Conservation (phyloP, 2,329 filamentous ascomycete genomes). For the Fusarium sp. region DNA sequence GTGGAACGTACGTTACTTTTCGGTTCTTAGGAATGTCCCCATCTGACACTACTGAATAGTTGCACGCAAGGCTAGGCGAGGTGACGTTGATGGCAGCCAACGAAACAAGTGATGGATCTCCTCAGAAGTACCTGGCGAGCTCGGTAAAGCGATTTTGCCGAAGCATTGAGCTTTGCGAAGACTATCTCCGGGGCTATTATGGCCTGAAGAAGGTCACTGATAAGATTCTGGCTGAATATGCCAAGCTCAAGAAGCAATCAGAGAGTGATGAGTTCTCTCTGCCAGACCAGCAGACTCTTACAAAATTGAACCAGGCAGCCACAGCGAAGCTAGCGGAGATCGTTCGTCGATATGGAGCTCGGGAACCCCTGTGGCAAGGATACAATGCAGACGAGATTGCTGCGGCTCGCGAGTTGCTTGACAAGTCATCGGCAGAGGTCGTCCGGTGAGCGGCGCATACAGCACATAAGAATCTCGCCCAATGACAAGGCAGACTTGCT, state of each 20-base stretch:
- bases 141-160: slow-evolving; percentile 87
- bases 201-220: slow-evolving; percentile 77
- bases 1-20: slow-evolving; percentile 79
- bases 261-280: slow-evolving; percentile 62
- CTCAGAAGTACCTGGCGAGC: slow-evolving; percentile 70
- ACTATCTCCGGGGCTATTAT: slow-evolving; percentile 92
- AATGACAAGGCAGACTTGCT: slow-evolving; percentile 10
- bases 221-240: slow-evolving; percentile 57
- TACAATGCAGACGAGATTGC: slow-evolving; percentile 77
- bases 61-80: slow-evolving; percentile 89
- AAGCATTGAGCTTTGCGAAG: slow-evolving; percentile 92
- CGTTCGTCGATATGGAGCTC: slow-evolving; percentile 68
- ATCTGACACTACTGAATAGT: slow-evolving; percentile 58
- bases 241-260: slow-evolving; percentile 56
- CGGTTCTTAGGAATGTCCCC: not conserved
- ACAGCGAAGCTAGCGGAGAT: slow-evolving; percentile 82
- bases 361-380: slow-evolving; percentile 75
- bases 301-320: slow-evolving; percentile 76
- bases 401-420: slow-evolving; percentile 74
- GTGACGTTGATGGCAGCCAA: slow-evolving; percentile 76
- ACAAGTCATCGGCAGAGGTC: slow-evolving; percentile 58
- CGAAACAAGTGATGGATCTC: slow-evolving; percentile 52
- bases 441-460: slow-evolving; percentile 52
- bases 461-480: slow-evolving; percentile 14
- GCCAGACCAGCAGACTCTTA: slow-evolving; percentile 67